Base-by-base conservation (phyloP, 2,329 filamentous ascomycete genomes). In the Beauveria australis region DNA sequence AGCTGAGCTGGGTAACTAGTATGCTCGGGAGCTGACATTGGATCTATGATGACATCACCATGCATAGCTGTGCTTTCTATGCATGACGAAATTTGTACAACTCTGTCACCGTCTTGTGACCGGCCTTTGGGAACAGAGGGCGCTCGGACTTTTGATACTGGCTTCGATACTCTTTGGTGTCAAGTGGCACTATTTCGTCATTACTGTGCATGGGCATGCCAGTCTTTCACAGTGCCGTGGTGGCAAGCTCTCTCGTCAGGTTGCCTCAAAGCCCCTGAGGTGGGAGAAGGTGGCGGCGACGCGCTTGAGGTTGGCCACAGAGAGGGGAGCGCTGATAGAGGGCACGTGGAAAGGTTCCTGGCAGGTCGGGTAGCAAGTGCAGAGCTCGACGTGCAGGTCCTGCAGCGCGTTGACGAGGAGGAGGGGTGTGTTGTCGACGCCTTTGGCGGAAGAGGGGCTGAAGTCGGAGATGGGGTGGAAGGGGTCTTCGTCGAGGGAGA, bases 201-300 rank as follows among this genome's bases (percentile, higher is more conserved):
- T 46, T 48, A 4, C 54, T 47, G 40, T 62, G 51, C 12, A 33
- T 37, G 3, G 61, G 22, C 51, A 62, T 59, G 24, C 56, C 61
- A 12, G 46, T 48, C 46, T 56, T 62, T 22, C 44, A 44, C 4
- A 60, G 33, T 2, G 30, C 44, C 19, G 30, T 46, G 14, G 51
- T 41, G 14, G 55, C 61, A 14, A 63, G 37, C 1, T 44, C 37
- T 22, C 33, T 10, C 4, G 51, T 53, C 1, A 59, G 41, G 10
- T 53, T 47, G 1, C 59, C 63, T 65, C 66, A 68, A 28, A 68
- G 63, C 26, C 53, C 30, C 44, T 68, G 26, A 66, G 59, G 9
- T 65, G 66, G 61, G 68, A 71, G 62, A 66, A 70, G n/a, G 62
- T 62, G 1, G 62, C 48, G 3, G 66, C 59, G 46, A 69, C 68